phyloP scores from a whole-genome alignment of 139 green algal species.

The Coccomyxa sp. region DNA sequence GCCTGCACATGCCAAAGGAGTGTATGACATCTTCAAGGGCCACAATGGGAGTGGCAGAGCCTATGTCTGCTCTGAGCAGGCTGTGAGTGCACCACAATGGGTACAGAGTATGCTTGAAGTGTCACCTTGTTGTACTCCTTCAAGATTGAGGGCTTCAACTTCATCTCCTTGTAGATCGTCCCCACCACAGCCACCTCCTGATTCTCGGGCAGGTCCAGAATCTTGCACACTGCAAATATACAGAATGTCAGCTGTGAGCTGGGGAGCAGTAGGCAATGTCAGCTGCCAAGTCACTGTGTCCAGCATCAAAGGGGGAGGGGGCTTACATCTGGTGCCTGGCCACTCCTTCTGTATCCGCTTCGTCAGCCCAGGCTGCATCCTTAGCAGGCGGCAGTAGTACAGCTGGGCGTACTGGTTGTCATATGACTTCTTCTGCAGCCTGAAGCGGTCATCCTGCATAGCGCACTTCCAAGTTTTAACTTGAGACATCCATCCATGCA shows the following conservation, averaged over 20 bases:
- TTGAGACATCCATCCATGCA: no score
- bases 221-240: constrained; percentile 27
- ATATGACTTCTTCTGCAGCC: constrained; percentile 6
- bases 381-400: constrained; percentile 84
- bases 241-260: not conserved
- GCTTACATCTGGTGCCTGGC: constrained; percentile 58
- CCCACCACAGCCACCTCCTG: constrained; percentile 74
- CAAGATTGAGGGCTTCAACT: constrained; percentile 91
- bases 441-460: constrained; percentile 6
- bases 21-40: not conserved
- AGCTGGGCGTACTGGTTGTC: constrained; percentile 86
- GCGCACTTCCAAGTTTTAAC: not conserved
- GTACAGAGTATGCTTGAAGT: not conserved
- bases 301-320: not conserved
- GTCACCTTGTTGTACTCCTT: constrained; percentile 85
- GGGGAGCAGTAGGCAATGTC: not conserved
- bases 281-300: not conserved
- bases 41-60: no score
- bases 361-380: constrained; percentile 46
- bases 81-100: not conserved
- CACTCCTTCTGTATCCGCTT: constrained; percentile 46
- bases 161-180: constrained; percentile 97
- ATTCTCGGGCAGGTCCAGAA: constrained; percentile 77
- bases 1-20: not conserved
- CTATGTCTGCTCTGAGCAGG: no score